Percentiles rank a stretch among this genome's conserved stretches.
Evolutionary conservation across 176 grass and related monocot genomes (phyloP).

Genomic region (Aegilops bicornis): DNA sequence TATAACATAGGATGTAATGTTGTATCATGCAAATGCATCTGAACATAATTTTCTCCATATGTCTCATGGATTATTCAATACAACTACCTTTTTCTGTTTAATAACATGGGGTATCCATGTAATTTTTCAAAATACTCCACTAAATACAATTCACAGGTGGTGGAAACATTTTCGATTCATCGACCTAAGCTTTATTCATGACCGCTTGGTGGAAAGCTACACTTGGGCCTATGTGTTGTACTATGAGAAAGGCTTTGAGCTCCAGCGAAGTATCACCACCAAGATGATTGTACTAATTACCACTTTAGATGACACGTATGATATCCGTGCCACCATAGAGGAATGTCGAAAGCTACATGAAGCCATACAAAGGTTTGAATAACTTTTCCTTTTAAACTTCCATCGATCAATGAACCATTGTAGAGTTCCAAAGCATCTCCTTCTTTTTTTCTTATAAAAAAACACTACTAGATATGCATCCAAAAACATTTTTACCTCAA

Average conservation of each 20-base stretch:
- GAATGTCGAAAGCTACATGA: background rate
- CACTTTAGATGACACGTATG: slow-evolving; percentile 26
- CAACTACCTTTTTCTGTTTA: background rate
- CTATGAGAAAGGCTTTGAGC: background rate
- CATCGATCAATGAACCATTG: background rate
- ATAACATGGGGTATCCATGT: background rate
- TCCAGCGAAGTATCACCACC: background rate
- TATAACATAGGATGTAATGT: too few species aligned
- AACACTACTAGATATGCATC: too few species aligned
- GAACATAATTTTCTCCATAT: too few species aligned
- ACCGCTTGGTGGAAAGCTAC: slow-evolving; percentile 14
- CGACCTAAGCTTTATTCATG: background rate
- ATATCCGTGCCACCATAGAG: slow-evolving; percentile 8
- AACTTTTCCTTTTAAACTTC: background rate
- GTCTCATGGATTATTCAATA: too few species aligned
- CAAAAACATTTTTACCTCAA: too few species aligned
- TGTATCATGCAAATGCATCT: too few species aligned
- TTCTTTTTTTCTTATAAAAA: too few species aligned
- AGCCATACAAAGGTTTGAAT: slow-evolving; percentile 32
- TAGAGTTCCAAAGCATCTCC: too few species aligned
- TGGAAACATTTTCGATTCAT: slow-evolving; percentile 22
- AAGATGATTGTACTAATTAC: background rate
- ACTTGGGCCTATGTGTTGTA: background rate
- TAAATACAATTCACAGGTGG: slow-evolving; percentile 6
- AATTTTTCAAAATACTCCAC: background rate